Evolutionary conservation across 208 protist species (phyloP).

Genomic region (Leishmania major): DNA sequence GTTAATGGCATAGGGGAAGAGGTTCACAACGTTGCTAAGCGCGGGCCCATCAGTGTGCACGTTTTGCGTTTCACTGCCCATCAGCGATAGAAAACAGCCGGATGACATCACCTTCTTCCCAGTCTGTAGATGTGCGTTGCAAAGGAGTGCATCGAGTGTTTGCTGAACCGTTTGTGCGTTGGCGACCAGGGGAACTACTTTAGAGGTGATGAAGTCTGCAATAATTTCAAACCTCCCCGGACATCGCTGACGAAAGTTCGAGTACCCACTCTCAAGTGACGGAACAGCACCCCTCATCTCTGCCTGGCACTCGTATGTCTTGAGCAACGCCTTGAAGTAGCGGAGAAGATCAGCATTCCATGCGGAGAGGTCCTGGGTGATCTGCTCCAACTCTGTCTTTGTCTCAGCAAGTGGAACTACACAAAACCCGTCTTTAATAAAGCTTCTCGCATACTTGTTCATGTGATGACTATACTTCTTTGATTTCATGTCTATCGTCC

Average conservation of each 20-base stretch:
- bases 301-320: conserved; percentile 43
- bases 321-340: conserved; percentile 45
- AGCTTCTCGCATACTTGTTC: conserved; percentile 41
- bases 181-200: conserved; percentile 42
- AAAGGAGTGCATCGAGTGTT: conserved; percentile 39
- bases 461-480: neutral
- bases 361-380: conserved; percentile 12
- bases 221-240: conserved; percentile 70
- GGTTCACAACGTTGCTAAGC: conserved; percentile 46
- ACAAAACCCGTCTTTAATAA: conserved; percentile 59
- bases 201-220: conserved; percentile 42
- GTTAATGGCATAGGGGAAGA: conserved; percentile 74
- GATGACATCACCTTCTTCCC: conserved; percentile 56
- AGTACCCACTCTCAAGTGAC: conserved; percentile 54
- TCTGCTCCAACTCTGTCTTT: neutral
- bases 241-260: conserved; percentile 70
- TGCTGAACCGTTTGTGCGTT: conserved; percentile 40
- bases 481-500: conserved; percentile 7
- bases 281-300: conserved; percentile 27
- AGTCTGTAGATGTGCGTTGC: neutral
- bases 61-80: conserved; percentile 52
- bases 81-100: conserved; percentile 68
- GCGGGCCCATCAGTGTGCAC: conserved; percentile 62
- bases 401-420: conserved; percentile 41
- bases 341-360: conserved; percentile 39